These are phyloP conservation scores for Dothistroma pini DNA, from an alignment of 2,329 filamentous ascomycete species.

Conservation along the genomic window DNA sequence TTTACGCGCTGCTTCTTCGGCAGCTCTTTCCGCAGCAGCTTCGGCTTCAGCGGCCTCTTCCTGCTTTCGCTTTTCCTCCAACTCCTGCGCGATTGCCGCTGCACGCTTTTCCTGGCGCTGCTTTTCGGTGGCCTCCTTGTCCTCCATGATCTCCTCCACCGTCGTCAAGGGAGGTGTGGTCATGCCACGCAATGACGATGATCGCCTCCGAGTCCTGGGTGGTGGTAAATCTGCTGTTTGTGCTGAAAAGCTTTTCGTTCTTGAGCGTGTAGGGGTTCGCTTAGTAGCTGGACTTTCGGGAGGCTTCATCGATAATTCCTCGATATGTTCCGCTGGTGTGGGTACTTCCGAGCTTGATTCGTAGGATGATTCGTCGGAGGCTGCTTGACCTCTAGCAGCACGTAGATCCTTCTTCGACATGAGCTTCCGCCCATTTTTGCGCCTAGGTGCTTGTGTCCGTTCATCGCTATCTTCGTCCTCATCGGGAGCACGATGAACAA, in stretches of 20 bases:
- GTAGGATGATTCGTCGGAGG: slow-evolving; percentile 30
- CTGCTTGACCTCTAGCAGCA: slow-evolving; percentile 30
- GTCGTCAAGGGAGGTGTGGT: slow-evolving; percentile 23
- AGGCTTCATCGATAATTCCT: slow-evolving; percentile 28
- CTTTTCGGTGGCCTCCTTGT: slow-evolving; percentile 17
- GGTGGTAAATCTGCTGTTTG: slow-evolving; percentile 21
- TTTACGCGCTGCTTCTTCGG: slow-evolving; percentile 18
- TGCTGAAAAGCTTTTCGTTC: slow-evolving; percentile 30
- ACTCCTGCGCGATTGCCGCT: slow-evolving; percentile 15
- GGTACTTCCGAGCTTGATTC: slow-evolving; percentile 24
- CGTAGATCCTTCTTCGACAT: slow-evolving; percentile 36
- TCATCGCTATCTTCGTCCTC: slow-evolving; percentile 23
- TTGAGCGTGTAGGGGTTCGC: slow-evolving; percentile 22
- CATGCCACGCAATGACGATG: slow-evolving; percentile 26
- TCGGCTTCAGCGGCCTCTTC: slow-evolving; percentile 26
- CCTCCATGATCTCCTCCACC: slow-evolving; percentile 25
- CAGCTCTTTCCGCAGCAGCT: slow-evolving; percentile 21
- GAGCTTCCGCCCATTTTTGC: slow-evolving; percentile 34
- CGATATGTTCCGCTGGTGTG: slow-evolving; percentile 13
- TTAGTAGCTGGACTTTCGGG: slow-evolving; percentile 26
- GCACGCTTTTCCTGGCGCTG: slow-evolving; percentile 20
- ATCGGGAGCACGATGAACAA: slow-evolving; percentile 17
- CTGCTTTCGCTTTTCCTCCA: slow-evolving; percentile 20
- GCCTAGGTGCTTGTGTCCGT: slow-evolving; percentile 24
- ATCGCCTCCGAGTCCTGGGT: slow-evolving; percentile 24